Conservation (phyloP, 2,329 filamentous ascomycete species). For the Monilinia polystroma region DNA sequence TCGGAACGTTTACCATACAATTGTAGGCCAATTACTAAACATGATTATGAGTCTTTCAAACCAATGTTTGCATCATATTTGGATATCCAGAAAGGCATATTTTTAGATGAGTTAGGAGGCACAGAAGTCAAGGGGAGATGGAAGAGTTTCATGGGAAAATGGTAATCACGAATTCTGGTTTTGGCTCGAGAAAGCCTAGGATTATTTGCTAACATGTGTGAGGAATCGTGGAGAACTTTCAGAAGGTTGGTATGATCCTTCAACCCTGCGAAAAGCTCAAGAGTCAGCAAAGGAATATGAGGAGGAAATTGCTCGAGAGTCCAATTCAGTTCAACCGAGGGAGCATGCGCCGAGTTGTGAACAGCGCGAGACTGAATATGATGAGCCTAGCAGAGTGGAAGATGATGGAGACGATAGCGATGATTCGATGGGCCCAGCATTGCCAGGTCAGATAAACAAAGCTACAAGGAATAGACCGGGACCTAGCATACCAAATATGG, state of each 20-base stretch:
- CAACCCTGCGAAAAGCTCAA: conserved; percentile 46
- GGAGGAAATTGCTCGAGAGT: conserved; percentile 23
- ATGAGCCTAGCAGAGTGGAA: neutral
- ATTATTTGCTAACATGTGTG: conserved; percentile 46
- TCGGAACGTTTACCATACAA: conserved; percentile 57
- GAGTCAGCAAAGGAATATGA: conserved; percentile 27
- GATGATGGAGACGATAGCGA: conserved; percentile 35
- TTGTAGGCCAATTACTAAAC: conserved; percentile 64
- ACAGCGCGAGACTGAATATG: neutral
- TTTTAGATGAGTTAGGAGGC: conserved; percentile 67
- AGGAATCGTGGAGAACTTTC: conserved; percentile 84
- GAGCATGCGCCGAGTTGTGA: conserved; percentile 19
- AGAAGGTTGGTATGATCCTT: conserved; percentile 90
- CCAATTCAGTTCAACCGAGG: conserved; percentile 21
- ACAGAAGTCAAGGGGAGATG: conserved; percentile 79
- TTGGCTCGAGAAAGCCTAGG: neutral
- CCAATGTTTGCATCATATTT: conserved; percentile 81
- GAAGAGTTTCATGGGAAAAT: conserved; percentile 90
- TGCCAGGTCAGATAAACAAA: conserved; percentile 42
- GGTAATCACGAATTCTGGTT: conserved; percentile 52
- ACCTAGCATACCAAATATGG: conserved; percentile 65
- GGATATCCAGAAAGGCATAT: conserved; percentile 78
- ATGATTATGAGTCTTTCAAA: conserved; percentile 64
- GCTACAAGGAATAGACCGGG: conserved; percentile 43
- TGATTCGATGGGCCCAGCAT: conserved; percentile 49